phyloP scores from a whole-genome alignment of 163 green algal species.

The Chlorella variabilis region DNA sequence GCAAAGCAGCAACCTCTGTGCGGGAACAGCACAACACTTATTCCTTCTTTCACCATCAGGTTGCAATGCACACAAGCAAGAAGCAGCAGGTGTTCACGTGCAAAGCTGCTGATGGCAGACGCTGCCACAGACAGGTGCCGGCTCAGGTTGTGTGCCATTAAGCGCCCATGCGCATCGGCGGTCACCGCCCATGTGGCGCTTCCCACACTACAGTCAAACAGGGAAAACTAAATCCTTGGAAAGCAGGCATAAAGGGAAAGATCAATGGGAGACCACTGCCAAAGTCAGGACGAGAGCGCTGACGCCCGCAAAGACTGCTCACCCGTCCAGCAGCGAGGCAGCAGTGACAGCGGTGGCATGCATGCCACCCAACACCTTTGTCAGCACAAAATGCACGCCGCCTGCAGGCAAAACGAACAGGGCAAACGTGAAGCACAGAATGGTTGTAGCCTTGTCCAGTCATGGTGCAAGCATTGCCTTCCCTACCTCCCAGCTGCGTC shows the following conservation, averaged over 20 bases:
- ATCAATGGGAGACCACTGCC: no score
- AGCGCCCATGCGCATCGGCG: conserved; percentile 68
- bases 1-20: no score
- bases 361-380: conserved; percentile 27
- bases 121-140: conserved; percentile 60
- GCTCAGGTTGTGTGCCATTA: conserved; percentile 69
- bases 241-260: background rate
- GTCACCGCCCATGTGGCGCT: conserved; percentile 56
- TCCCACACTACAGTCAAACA: background rate
- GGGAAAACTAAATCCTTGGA: no score
- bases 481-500: conserved; percentile 37
- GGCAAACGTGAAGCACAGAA: no score
- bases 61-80: no score
- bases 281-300: no score
- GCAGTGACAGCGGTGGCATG: conserved; percentile 45
- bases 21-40: background rate
- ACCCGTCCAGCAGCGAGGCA: conserved; percentile 48
- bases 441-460: no score
- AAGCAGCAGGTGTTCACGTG: no score
- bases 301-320: background rate
- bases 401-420: conserved; percentile 23
- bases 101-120: conserved; percentile 52
- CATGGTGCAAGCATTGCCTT: no score
- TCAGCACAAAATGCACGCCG: conserved; percentile 37
- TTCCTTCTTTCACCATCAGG: background rate